Evolutionary conservation across 2,329 filamentous ascomycete genomes (phyloP).

Genomic region (Didymella segeticola): DNA sequence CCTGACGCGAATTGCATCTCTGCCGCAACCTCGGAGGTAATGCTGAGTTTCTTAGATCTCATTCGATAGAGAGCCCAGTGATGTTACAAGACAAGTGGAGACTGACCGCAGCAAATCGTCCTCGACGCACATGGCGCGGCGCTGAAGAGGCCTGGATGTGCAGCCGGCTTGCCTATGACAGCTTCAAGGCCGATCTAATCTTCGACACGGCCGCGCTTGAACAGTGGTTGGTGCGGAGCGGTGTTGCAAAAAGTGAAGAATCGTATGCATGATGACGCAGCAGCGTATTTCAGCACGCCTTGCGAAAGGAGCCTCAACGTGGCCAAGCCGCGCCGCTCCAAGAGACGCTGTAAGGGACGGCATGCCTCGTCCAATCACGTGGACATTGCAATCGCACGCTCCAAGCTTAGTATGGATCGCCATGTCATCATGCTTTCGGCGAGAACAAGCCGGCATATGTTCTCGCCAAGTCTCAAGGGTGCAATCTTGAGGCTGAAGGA

Average conservation of each 20-base stretch:
- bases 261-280: slow-evolving; percentile 36
- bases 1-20: slow-evolving; percentile 12
- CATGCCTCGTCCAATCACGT: slow-evolving; percentile 4
- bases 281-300: slow-evolving; percentile 19
- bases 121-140: slow-evolving; percentile 6
- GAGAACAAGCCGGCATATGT: slow-evolving; percentile 15
- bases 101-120: slow-evolving; percentile 19
- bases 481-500: slow-evolving; percentile 17
- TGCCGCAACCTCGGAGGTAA: slow-evolving; percentile 26
- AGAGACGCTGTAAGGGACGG: slow-evolving; percentile 7
- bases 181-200: slow-evolving; percentile 28
- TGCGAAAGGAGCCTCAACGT: slow-evolving; percentile 19
- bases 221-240: slow-evolving; percentile 29
- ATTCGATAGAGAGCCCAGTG: slow-evolving; percentile 25
- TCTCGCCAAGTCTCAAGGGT: slow-evolving; percentile 16
- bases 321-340: slow-evolving; percentile 7
- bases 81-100: slow-evolving; percentile 34
- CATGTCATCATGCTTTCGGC: slow-evolving; percentile 11
- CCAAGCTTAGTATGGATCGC: slow-evolving; percentile 12
- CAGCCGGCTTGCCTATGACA: slow-evolving; percentile 20
- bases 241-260: slow-evolving; percentile 28
- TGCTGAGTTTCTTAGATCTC: slow-evolving; percentile 29
- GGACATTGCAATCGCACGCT: neutral
- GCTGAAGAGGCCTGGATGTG: slow-evolving; percentile 14
- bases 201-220: slow-evolving; percentile 39